phyloP scores from a whole-genome alignment of 805 yeast genomes.

The Lipomyces starkeyi region DNA sequence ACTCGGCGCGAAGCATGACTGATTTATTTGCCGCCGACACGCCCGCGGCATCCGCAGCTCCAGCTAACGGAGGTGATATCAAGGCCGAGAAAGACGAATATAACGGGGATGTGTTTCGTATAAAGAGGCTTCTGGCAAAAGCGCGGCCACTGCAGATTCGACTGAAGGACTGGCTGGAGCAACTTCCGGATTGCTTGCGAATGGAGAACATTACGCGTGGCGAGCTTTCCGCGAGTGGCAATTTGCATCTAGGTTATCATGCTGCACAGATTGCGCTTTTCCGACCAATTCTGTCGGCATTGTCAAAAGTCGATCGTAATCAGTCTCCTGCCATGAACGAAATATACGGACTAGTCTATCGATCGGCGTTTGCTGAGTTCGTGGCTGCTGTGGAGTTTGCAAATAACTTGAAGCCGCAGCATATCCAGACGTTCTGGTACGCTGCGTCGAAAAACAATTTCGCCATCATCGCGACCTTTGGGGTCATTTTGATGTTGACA shows the following conservation, averaged over 20 bases:
- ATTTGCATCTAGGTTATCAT: constrained; percentile 41
- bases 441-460: constrained; percentile 40
- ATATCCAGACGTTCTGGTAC: constrained; percentile 43
- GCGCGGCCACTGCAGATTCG: constrained; percentile 41
- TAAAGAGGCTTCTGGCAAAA: constrained; percentile 32
- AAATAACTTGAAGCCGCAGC: constrained; percentile 38
- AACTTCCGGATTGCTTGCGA: constrained; percentile 44
- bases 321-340: constrained; percentile 32
- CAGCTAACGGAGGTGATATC: constrained; percentile 7
- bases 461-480: constrained; percentile 42
- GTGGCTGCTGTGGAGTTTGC: constrained; percentile 42
- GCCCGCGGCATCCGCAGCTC: constrained; percentile 7
- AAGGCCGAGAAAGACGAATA: background rate
- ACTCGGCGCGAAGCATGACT: constrained; percentile 33
- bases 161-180: constrained; percentile 47
- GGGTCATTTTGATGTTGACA: constrained; percentile 37
- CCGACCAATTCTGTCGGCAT: constrained; percentile 38
- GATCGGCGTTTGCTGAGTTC: constrained; percentile 40
- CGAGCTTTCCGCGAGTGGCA: constrained; percentile 40
- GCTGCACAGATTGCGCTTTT: constrained; percentile 42
- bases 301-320: constrained; percentile 33
- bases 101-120: constrained; percentile 23
- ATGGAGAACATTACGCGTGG: constrained; percentile 40
- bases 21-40: constrained; percentile 22
- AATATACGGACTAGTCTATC: constrained; percentile 37